Evolutionary conservation across 2,329 filamentous ascomycete species (phyloP).

Genomic region (Xylariaceae sp.): DNA sequence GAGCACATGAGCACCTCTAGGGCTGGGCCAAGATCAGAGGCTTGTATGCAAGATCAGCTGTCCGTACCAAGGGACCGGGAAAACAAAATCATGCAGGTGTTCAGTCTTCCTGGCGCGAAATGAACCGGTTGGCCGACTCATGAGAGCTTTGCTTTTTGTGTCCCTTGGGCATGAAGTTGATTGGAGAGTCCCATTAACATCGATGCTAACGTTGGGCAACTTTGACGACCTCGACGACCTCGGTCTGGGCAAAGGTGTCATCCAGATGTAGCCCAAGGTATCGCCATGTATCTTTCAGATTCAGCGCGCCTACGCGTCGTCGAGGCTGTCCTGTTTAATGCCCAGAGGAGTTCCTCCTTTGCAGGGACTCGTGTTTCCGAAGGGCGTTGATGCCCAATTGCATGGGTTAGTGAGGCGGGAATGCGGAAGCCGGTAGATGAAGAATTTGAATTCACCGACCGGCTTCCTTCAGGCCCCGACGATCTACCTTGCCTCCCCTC

Average conservation of each 20-base stretch:
- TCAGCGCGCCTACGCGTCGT: background rate
- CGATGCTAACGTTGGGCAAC: no score
- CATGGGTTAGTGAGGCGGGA: conserved; percentile 1
- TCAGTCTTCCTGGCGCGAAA: background rate
- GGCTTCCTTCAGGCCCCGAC: no score
- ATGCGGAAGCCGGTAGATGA: conserved; percentile 7
- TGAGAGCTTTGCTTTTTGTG: conserved; percentile 11
- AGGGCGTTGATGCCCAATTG: conserved; percentile 20
- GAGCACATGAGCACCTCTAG: background rate
- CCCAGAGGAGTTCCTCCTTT: background rate
- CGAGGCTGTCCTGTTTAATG: no score
- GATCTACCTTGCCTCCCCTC: background rate
- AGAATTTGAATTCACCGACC: background rate
- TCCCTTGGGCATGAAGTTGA: conserved; percentile 17
- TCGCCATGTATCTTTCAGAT: conserved; percentile 2
- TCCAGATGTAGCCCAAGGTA: conserved; percentile 4
- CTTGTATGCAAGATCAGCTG: conserved; percentile 17
- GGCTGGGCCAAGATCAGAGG: conserved; percentile 10
- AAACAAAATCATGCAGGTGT: conserved; percentile 2
- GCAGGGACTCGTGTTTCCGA: no score
- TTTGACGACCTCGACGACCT: no score
- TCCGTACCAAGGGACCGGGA: conserved; percentile 15
- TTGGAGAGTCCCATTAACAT: conserved; percentile 1
- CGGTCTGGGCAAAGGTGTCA: no score
- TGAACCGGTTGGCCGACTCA: conserved; percentile 5